Evolutionary conservation across 192 early-diverging fungal species (phyloP).

Genomic region (Coemansia sp.): DNA sequence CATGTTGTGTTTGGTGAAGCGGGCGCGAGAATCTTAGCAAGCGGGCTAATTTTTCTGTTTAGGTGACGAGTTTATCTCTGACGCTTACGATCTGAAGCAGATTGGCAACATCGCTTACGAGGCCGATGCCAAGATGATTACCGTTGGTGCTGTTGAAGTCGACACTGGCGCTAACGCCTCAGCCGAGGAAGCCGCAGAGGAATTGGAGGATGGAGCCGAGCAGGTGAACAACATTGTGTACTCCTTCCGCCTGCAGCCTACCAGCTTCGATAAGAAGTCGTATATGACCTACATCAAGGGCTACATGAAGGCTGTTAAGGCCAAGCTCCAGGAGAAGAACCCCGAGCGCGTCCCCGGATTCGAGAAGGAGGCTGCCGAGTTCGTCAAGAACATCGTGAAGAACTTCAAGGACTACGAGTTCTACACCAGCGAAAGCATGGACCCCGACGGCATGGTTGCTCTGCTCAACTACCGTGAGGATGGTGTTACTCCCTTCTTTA

Average conservation of each 20-base stretch:
- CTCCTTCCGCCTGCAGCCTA: conserved; percentile 70
- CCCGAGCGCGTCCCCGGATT: conserved; percentile 63
- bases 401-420: conserved; percentile 91
- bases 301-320: conserved; percentile 85
- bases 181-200: conserved; percentile 74
- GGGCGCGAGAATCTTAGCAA: too few relatives aligned
- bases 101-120: conserved; percentile 64
- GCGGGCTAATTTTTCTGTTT: background rate
- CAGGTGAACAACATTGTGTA: conserved; percentile 86
- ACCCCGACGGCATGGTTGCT: conserved; percentile 82
- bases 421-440: conserved; percentile 83
- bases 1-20: too few relatives aligned
- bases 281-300: conserved; percentile 90
- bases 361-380: conserved; percentile 58
- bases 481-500: conserved; percentile 87
- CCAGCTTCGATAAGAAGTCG: conserved; percentile 87
- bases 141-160: conserved; percentile 64
- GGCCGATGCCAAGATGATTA: conserved; percentile 77
- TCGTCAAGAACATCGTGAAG: conserved; percentile 76
- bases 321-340: conserved; percentile 57
- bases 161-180: conserved; percentile 93
- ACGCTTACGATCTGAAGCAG: conserved; percentile 72
- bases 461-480: conserved; percentile 95
- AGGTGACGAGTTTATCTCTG: conserved; percentile 90
- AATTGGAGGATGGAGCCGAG: conserved; percentile 58